Percentiles rank a stretch among this genome's conserved stretches.
These are phyloP conservation scores for Pleurotus tuoliensis DNA, from an alignment of 768 basidiomycete species.

Conservation along the genomic window DNA sequence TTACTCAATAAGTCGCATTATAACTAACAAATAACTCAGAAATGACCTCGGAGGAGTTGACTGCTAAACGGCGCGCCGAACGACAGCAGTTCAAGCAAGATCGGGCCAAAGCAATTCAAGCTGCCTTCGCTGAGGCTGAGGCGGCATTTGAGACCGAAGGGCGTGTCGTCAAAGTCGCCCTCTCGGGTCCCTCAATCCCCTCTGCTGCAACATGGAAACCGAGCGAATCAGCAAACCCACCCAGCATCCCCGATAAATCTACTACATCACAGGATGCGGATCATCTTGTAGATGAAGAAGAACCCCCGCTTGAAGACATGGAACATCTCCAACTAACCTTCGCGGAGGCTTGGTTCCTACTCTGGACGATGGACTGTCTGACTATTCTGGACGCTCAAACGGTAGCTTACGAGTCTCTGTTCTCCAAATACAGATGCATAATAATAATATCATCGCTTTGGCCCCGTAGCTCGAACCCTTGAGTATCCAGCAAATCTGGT, in stretches of 20 bases:
- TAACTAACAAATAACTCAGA: conserved; percentile 30
- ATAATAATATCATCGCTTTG: conserved; percentile 1
- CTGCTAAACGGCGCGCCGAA: conserved; percentile 81
- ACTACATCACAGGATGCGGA: conserved; percentile 26
- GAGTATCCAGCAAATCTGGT: conserved; percentile 58
- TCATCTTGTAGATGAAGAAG: conserved; percentile 35
- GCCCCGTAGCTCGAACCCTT: conserved; percentile 46
- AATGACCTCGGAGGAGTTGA: conserved; percentile 87
- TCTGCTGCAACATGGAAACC: conserved; percentile 83
- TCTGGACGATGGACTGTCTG: conserved; percentile 82
- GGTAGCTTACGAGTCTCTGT: conserved; percentile 36
- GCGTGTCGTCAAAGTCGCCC: conserved; percentile 54
- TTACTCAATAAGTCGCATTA: not conserved
- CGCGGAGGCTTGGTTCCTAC: conserved; percentile 85
- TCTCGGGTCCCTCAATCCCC: conserved; percentile 62
- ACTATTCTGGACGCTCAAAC: conserved; percentile 61
- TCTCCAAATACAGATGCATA: not conserved
- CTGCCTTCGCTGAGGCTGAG: conserved; percentile 77
- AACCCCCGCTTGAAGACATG: conserved; percentile 61
- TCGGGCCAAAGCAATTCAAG: conserved; percentile 83
- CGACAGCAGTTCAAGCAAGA: conserved; percentile 92
- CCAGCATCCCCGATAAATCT: conserved; percentile 13
- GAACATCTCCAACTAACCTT: conserved; percentile 92
- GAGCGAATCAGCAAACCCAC: conserved; percentile 10
- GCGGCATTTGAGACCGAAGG: conserved; percentile 68